Evolutionary conservation across 176 grass and related monocot species (phyloP), one percentile per base, ranked within the genome.

Genomic region (Oryza rufipogon): DNA sequence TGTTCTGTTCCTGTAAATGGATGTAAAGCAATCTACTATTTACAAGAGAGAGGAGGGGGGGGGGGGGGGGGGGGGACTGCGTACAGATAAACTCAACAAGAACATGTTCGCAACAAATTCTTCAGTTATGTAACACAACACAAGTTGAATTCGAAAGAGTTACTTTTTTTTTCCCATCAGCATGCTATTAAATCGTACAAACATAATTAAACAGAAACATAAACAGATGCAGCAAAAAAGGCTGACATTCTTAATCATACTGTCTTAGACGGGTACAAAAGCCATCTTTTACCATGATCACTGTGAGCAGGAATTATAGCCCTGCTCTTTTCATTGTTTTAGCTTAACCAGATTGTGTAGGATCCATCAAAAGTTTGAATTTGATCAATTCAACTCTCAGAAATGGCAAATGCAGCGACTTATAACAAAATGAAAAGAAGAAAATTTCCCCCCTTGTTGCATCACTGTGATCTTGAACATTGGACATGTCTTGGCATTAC

Each of bases 121-220:
- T 64, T 74, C 25, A 74, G 7, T 63, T 60, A 45, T 58, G 71
- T 48, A 76, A 34, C 11, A 60, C 4, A 46, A 70, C 48, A 68
- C 22, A 45, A 30, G 64, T 11, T 63, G 47, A 36, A 64, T 47
- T 76, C 47, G 46, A 69, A 75, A 47, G 25, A 6, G 56, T 61
- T 75, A 64, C 19, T 36, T 87, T 73, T 36, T 87, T 73, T 75
- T 4, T 2, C 23, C 23, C 23, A 30, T 67, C 16, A 46, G 47
- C 77, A 87, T 60, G 54, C 34, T 46, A 68, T 46, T 60, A 11
- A 20, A 75, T 58, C 16, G 49, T 54, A 84, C 34, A 74, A 64
- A 38, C 54, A 39, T 25, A 80, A 66, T 73, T 64, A 39, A 66
- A 13, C 41, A 41, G 28, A 70, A 83, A 48, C 87, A 80, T 58